Base-by-base conservation (phyloP, 495 filamentous ascomycete species). In the Tuber indicum region DNA sequence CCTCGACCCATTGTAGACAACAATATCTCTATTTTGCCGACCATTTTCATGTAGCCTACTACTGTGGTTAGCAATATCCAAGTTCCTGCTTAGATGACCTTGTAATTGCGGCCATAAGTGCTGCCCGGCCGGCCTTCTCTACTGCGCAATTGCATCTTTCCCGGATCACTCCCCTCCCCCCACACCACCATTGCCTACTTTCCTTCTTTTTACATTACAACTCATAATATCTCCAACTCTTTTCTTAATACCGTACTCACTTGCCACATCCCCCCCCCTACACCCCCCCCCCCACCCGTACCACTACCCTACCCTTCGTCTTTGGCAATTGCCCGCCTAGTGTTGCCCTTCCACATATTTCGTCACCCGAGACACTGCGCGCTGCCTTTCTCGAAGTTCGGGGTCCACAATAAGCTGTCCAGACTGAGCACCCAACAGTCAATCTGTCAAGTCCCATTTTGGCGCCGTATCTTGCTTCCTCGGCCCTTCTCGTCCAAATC, bases 341-440 rank as follows among this genome's bases (percentile, higher is more conserved):
- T 82, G 79, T 76, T 82, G 79, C 79, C 79, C 47, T 76, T 81
- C 52, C 72, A 74, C 74, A 81, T 81, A 81, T 81, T 81, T 81
- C 80, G 80, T 81, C 80, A 81, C 80, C 79, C 80, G 79, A 81
- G 80, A 81, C 80, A 81, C 79, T 78, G 75, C 42, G 75, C 74
- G 78, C 79, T 78, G 62, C 80, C 76, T 78, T 81, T 81, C 80
- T 81, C 80, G 79, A 81, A 81, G 74, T 71, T 78, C 80, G 79
- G 75, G 80, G 80, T 75, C 79, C 74, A 78, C 80, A 81, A 82
- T 71, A 75, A 36, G 73, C 78, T 80, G 78, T 66, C 78, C 66
- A 80, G 77, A 80, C 77, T 76, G 74, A 77, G 78, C 80, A 74
- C 77, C 76, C 71, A 80, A 79, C 78, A 76, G 76, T 76, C 78